A percentile compares a stretch with the other conserved stretches of the same genome.
Conservation (phyloP, 2,329 filamentous ascomycete genomes). For the Claviceps quebecensis region DNA sequence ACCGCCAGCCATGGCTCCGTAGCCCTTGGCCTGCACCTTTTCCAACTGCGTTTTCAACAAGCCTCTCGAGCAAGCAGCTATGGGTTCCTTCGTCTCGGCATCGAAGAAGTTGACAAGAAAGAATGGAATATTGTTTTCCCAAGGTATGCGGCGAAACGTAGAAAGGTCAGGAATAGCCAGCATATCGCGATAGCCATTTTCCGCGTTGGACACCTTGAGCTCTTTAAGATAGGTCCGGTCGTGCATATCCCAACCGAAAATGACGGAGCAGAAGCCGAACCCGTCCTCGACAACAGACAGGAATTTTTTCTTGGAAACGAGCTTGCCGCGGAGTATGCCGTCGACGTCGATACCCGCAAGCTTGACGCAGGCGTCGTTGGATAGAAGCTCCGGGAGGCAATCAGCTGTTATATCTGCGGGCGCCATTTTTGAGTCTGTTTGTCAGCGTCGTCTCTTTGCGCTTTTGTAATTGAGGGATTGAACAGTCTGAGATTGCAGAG, state of each 20-base stretch:
- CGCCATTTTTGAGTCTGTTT: background rate
- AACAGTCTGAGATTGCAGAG: background rate
- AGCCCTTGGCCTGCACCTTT: constrained; percentile 55
- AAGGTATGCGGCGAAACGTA: constrained; percentile 73
- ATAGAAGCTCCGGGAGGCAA: constrained; percentile 51
- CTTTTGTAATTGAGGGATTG: background rate
- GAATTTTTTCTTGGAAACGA: constrained; percentile 89
- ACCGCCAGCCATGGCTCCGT: constrained; percentile 83
- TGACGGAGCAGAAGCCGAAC: constrained; percentile 87
- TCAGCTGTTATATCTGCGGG: constrained; percentile 38
- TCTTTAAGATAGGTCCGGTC: constrained; percentile 80
- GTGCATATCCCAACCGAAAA: constrained; percentile 97
- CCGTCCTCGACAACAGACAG: constrained; percentile 65
- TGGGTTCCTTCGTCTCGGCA: constrained; percentile 56
- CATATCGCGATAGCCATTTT: constrained; percentile 79
- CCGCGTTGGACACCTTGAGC: constrained; percentile 74
- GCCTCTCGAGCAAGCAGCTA: constrained; percentile 69
- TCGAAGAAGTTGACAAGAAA: constrained; percentile 76
- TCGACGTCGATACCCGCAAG: constrained; percentile 80
- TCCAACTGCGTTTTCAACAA: constrained; percentile 54
- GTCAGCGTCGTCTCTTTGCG: background rate
- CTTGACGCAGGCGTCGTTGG: constrained; percentile 66
- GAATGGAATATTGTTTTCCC: constrained; percentile 77
- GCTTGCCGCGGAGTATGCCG: constrained; percentile 74
- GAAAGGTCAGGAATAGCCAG: constrained; percentile 67